Evolutionary conservation across 345 rosid species (phyloP), one percentile per base, ranked within the genome.

Genomic region (Eucalyptus cloeziana): DNA sequence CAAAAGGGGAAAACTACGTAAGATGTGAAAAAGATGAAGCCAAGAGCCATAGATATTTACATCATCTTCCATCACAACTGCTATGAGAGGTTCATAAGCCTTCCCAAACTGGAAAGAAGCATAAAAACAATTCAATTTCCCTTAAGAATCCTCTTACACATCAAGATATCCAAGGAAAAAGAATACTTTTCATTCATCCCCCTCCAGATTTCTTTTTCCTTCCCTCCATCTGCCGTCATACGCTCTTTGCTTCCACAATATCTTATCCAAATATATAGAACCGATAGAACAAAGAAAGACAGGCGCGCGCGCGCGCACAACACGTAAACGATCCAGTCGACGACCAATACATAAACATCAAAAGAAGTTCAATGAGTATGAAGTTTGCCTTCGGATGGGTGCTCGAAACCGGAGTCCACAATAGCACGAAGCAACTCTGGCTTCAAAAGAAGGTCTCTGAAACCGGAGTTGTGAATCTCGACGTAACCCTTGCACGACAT

Each of bases 341-440:
- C 8, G 0, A 10, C 45, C 14, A 37, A 71, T 33, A 37, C 13
- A 37, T 8, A 71, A 71, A 71, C 45, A 71, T 8, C 27, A 11
- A 71, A 71, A 71, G 27, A 71, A 30, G 43, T 37, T 62, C 7
- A 91, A 58, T 51, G 40, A 88, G 87, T 37, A 49, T 79, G 50
- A 27, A 24, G 43, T 51, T 92, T 94, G 94, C 99, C 99, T 98
- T 98, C 99, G 0, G 99, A 98, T 43, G 99, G 99, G 92, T 97
- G 99, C 96, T 98, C 99, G 94, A 98, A 98, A 64, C 99, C 99
- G 2, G 99, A 98, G 92, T 98, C 99, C 54, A 97, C 99, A 80
- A 98, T 98, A 13, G 99, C 97, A 40, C 99, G 94, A 85, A 98
- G 99, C 90, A 98, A 99, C 95, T 98, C 99, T 58, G 99, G 99